phyloP scores from a whole-genome alignment of 805 yeast genomes.

The Saccharomycopsis sp. region DNA sequence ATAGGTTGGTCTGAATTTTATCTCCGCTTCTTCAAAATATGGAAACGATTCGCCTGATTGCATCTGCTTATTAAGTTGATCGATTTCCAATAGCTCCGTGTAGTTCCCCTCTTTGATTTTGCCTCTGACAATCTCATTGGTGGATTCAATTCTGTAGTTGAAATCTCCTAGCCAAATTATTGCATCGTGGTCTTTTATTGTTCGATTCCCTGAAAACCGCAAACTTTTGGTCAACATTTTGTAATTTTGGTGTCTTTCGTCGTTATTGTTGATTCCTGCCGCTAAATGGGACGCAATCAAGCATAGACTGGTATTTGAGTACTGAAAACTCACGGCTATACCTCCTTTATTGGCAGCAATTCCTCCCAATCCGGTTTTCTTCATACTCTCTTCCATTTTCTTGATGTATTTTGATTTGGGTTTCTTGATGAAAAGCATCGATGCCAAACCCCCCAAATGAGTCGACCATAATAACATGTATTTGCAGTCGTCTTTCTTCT shows the following conservation, averaged over 20 bases:
- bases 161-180: slow-evolving; percentile 92
- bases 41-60: slow-evolving; percentile 71
- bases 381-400: slow-evolving; percentile 62
- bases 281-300: slow-evolving; percentile 85
- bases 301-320: slow-evolving; percentile 65
- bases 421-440: slow-evolving; percentile 60
- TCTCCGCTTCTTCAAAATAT: slow-evolving; percentile 72
- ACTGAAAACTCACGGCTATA: slow-evolving; percentile 58
- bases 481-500: slow-evolving; percentile 27
- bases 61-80: slow-evolving; percentile 77
- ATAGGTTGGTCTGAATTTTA: slow-evolving; percentile 84
- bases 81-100: slow-evolving; percentile 52
- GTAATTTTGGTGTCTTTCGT: slow-evolving; percentile 82
- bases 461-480: slow-evolving; percentile 63
- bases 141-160: slow-evolving; percentile 71
- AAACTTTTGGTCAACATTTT: slow-evolving; percentile 69
- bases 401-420: slow-evolving; percentile 45
- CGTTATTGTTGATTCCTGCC: slow-evolving; percentile 78
- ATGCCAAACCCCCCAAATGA: slow-evolving; percentile 79
- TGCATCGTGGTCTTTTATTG: slow-evolving; percentile 70
- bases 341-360: slow-evolving; percentile 81
- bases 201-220: slow-evolving; percentile 50
- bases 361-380: slow-evolving; percentile 93
- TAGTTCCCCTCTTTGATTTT: slow-evolving; percentile 43
- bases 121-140: slow-evolving; percentile 62